Evolutionary conservation across 129 eudicot species (phyloP), one percentile per base, ranked within the genome.

Genomic region (Solidago caesia): DNA sequence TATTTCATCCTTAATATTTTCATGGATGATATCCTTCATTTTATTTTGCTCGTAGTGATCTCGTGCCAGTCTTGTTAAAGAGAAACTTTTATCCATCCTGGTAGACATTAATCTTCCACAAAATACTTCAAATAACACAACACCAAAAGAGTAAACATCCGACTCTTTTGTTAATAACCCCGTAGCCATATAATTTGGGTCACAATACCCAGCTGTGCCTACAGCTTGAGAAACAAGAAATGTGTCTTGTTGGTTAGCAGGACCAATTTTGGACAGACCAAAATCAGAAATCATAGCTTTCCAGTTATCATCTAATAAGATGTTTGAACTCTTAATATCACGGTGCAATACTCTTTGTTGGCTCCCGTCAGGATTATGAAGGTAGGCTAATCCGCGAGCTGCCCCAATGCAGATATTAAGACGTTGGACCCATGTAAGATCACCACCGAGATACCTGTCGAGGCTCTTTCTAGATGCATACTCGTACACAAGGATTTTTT

Each of bases 301-400:
- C 68, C 68, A 41, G 12, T 64, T 41, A 0, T 64, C 68, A 64
- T 64, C 49, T 64, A 64, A 64, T 42, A 64, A 64, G 46, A 64
- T 64, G 8, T 64, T 64, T 2, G 48, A 41, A 64, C 68, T 64
- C 10, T 64, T 64, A 5, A 64, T 33, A 42, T 64, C 27, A 6
- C 49, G 68, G 8, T 64, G 68, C 68, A 64, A 4, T 14, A 64
- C 68, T 64, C 49, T 64, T 64, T 64, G 69, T 64, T 64, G 49
- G 11, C 26, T n/a, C 1, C 10, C 11, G 6, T 48, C 49, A 64
- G 49, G 69, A 41, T 64, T 3, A 43, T 64, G 49, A 13, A 64
- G 69, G 48, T 64, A 42, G 5, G 46, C 49, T 6, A 64, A 10
- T 41, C 69, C 69, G 6, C 49, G 49, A 64, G 69, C 69, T 8